Base-by-base conservation (phyloP, 306 rosid genomes). In the Acacia acuminata region DNA sequence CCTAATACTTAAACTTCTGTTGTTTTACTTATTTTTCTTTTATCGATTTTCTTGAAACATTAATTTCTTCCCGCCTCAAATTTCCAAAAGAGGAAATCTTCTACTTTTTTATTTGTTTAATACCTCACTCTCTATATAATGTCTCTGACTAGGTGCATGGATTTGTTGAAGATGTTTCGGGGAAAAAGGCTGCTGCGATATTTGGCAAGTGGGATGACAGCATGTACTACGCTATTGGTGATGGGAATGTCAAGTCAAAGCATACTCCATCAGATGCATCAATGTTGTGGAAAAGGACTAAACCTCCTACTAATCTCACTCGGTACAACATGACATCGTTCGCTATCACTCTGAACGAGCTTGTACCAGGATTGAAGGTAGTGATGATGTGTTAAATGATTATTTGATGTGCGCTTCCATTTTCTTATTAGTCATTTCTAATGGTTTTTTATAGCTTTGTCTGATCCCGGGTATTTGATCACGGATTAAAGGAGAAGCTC, bases 401-500 rank as follows among this genome's bases (percentile, higher is more conserved):
- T 66, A 61, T 79, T 84, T 81, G 47, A 16, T 79, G 50, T 79
- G 87, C 83, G 53, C 82, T 82, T 84, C 81, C 75, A 78, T 87
- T 82, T 73, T 77, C 83, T 86, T 84, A 79, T 53, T 82, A 81
- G 79, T 88, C 91, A 90, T 86, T 70, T 86, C 90, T 91, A 83
- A 82, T 87, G 72, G 82, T 79, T 85, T 88, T 81, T 85, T 84
- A 84, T 93, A 88, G 92, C 87, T 87, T 83, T 90, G 84, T 92
- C 98, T 93, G 92, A 93, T 96, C 58, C 76, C 38, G 89, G 95
- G 90, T 88, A 85, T 96, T 92, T 96, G 94, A 91, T 94, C 92
- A 90, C 91, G 94, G 94, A 88, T 96, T 92, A 92, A 88, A 96
- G 99, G 99, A 91, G 94, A 96, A 91, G 87, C 99, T 96, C 72